A percentile compares a stretch with the other conserved stretches of the same genome.
Conservation (phyloP, 1,139 yeast species). For the Debaryomyces fabryi region DNA sequence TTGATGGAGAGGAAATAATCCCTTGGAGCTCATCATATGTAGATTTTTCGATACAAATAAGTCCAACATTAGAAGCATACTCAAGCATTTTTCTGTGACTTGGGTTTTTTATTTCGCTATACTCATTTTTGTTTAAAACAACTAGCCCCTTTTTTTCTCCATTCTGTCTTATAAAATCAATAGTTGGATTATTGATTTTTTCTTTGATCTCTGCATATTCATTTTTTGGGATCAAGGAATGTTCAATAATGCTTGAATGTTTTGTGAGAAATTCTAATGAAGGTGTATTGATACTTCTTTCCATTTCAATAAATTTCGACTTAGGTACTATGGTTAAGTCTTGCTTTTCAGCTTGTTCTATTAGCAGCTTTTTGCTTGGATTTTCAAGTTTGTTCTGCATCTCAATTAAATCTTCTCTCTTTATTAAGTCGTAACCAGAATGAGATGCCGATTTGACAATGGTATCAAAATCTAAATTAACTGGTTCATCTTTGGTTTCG, state of each 20-base stretch:
- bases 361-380: constrained; percentile 26
- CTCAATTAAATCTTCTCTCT: neutral
- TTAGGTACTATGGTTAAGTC: neutral
- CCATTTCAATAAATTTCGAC: constrained; percentile 8
- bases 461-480: constrained; percentile 26
- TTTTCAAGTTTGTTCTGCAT: constrained; percentile 12
- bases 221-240: constrained; percentile 19
- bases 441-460: constrained; percentile 14
- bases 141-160: constrained; percentile 22
- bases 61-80: constrained; percentile 21
- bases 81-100: constrained; percentile 16
- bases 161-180: constrained; percentile 23
- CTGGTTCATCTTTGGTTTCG: constrained; percentile 5
- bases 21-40: constrained; percentile 11
- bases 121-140: constrained; percentile 19
- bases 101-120: constrained; percentile 21
- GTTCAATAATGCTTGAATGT: constrained; percentile 24
- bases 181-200: constrained; percentile 19
- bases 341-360: constrained; percentile 15
- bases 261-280: constrained; percentile 18
- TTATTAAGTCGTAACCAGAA: constrained; percentile 6
- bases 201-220: constrained; percentile 23
- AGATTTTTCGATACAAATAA: constrained; percentile 10
- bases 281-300: constrained; percentile 18
- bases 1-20: constrained; percentile 9